These are phyloP conservation scores for Metarhizium robertsii DNA, from an alignment of 2,329 filamentous ascomycete genomes.

Conservation along the genomic window DNA sequence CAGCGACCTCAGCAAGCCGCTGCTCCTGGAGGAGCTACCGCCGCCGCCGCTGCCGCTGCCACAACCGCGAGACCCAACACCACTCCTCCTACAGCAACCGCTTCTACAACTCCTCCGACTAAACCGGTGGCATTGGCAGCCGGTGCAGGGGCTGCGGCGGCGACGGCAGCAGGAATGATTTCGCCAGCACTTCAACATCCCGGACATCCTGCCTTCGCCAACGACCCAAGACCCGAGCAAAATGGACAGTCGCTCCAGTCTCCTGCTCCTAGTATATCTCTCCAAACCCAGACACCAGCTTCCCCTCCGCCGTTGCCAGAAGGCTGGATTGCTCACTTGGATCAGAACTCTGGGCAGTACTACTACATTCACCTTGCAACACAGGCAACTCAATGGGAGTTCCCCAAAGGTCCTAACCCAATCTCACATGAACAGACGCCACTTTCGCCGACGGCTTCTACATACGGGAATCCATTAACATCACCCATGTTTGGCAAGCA, in stretches of 20 bases:
- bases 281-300: constrained; percentile 48
- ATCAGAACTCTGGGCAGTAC: constrained; percentile 93
- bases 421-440: constrained; percentile 74
- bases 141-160: constrained; percentile 10
- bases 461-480: constrained; percentile 63
- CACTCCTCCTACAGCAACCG: constrained; percentile 1
- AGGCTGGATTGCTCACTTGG: constrained; percentile 95
- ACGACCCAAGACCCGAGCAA: constrained; percentile 55
- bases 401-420: constrained; percentile 89
- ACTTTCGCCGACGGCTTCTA: constrained; percentile 71
- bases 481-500: constrained; percentile 56
- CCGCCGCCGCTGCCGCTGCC: constrained; percentile 13
- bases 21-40: constrained; percentile 6
- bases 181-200: constrained; percentile 46
- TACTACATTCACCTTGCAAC: constrained; percentile 97
- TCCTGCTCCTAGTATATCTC: constrained; percentile 32
- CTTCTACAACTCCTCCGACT: not conserved
- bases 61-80: constrained; percentile 2
- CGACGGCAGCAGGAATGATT: constrained; percentile 22
- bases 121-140: constrained; percentile 5
- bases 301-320: constrained; percentile 91
- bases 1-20: constrained; percentile 36
- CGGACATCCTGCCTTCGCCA: constrained; percentile 84
- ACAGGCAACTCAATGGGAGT: constrained; percentile 97
- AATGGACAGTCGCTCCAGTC: constrained; percentile 37